A percentile compares a stretch with the other conserved stretches of the same genome.
These are phyloP conservation scores for Aspergillus carlsbadensis DNA, from an alignment of 495 filamentous ascomycete genomes.

Conservation along the genomic window DNA sequence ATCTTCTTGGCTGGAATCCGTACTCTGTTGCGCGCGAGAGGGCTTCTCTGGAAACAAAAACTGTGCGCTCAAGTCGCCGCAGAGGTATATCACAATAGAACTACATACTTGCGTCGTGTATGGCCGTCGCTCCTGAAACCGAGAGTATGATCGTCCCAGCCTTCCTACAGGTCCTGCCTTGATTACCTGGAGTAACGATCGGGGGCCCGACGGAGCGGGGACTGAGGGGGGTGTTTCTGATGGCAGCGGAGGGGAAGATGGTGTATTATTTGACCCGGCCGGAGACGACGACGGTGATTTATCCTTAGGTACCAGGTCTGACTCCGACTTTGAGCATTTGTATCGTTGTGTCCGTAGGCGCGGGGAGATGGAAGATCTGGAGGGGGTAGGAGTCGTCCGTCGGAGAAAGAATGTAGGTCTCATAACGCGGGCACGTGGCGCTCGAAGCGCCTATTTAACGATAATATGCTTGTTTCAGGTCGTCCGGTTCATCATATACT, in stretches of 20 bases:
- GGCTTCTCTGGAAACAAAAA: slow-evolving; percentile 41
- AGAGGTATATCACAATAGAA: slow-evolving; percentile 73
- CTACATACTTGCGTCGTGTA: slow-evolving; percentile 75
- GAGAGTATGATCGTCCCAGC: slow-evolving; percentile 57
- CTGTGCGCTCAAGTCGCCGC: slow-evolving; percentile 81
- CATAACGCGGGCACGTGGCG: slow-evolving; percentile 11
- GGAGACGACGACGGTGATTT: background rate
- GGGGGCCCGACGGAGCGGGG: slow-evolving; percentile 47
- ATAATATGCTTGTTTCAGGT: background rate
- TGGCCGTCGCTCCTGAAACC: slow-evolving; percentile 66
- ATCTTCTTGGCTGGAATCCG: slow-evolving; percentile 14
- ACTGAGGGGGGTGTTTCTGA: slow-evolving; percentile 29
- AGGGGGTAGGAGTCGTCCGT: slow-evolving; percentile 19
- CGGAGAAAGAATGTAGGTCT: slow-evolving; percentile 16
- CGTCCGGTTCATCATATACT: background rate
- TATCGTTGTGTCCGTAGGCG: slow-evolving; percentile 29
- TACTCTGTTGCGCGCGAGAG: background rate
- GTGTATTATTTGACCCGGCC: background rate
- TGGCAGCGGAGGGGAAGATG: background rate
- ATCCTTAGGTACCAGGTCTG: slow-evolving; percentile 7
- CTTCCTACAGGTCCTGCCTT: slow-evolving; percentile 47
- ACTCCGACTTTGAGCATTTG: slow-evolving; percentile 20
- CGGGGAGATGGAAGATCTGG: slow-evolving; percentile 21
- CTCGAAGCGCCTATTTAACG: background rate
- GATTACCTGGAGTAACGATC: slow-evolving; percentile 59